Percentiles rank a stretch among this genome's conserved stretches.
Evolutionary conservation across 805 yeast genomes (phyloP).

Genomic region (Sugiyamaella chiloensis): DNA sequence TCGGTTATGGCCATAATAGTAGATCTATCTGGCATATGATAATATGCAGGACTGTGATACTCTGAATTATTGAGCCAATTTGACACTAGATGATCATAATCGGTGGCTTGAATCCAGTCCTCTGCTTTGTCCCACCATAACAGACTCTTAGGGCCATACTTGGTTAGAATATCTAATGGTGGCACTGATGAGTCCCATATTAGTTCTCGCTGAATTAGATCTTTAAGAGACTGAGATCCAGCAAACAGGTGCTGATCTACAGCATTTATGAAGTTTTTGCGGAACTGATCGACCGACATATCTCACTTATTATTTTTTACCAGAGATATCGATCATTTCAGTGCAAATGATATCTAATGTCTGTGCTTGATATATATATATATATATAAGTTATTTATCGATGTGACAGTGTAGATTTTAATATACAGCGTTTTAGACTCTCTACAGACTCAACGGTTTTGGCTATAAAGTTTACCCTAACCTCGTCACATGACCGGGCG

Average conservation of each 20-base stretch:
- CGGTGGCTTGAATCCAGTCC: background rate
- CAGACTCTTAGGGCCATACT: background rate
- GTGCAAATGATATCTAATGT: too few relatives aligned
- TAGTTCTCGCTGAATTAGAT: background rate
- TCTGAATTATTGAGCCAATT: conserved; percentile 1
- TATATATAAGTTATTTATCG: too few relatives aligned
- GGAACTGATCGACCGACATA: background rate
- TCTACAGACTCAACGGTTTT: too few relatives aligned
- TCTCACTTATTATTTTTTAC: too few relatives aligned
- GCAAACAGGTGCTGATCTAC: background rate
- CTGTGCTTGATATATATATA: too few relatives aligned
- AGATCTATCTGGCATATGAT: background rate
- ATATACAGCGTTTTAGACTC: too few relatives aligned
- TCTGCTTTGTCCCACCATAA: background rate
- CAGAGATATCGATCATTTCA: too few relatives aligned
- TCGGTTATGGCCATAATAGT: background rate
- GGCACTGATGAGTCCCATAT: background rate
- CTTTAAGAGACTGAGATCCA: background rate
- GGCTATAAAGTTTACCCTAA: too few relatives aligned
- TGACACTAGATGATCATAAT: background rate
- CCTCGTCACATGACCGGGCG: background rate
- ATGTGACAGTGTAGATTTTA: too few relatives aligned
- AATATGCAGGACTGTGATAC: background rate
- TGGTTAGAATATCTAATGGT: background rate
- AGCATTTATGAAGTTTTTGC: background rate